A percentile compares a stretch with the other conserved stretches of the same genome.
Evolutionary conservation across 306 rosid genomes (phyloP).

Genomic region (Ceratonia siliqua): DNA sequence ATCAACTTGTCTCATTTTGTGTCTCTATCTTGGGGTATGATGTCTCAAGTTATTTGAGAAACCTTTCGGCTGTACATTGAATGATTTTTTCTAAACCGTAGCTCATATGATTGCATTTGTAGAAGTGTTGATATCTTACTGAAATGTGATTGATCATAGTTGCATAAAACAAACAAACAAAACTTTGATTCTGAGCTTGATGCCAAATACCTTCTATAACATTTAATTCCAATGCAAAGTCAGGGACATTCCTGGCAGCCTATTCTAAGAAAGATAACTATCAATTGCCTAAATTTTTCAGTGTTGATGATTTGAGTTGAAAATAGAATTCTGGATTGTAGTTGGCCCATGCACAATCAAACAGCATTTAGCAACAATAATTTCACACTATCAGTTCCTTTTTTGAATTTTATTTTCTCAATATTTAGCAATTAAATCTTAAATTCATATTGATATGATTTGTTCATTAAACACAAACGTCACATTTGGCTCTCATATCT

Average conservation of each 20-base stretch:
- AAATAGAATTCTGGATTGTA: not conserved
- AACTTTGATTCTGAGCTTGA: slow-evolving; percentile 6
- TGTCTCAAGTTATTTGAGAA: slow-evolving; percentile 26
- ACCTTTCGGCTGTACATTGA: slow-evolving; percentile 8
- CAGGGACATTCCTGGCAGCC: not conserved
- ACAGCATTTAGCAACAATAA: not conserved
- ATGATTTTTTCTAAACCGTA: slow-evolving; percentile 17
- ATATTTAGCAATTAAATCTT: not conserved
- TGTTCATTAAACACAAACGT: not conserved
- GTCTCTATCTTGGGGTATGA: slow-evolving; percentile 16
- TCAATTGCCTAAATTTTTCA: not conserved
- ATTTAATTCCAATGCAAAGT: not conserved
- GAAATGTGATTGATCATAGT: not conserved
- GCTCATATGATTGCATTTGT: slow-evolving; percentile 6
- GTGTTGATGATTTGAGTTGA: slow-evolving; percentile 5
- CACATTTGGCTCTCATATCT: not conserved
- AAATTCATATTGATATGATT: not conserved
- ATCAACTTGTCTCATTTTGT: slow-evolving; percentile 15
- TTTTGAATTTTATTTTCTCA: not conserved
- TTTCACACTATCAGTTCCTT: not conserved
- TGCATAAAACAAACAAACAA: slow-evolving; percentile 8
- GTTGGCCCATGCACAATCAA: not conserved
- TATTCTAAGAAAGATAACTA: slow-evolving; percentile 20
- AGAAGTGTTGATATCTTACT: not conserved
- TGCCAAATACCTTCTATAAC: slow-evolving; percentile 5